Conservation (phyloP, 2,329 filamentous ascomycete genomes). For the Aureobasidium subglaciale region DNA sequence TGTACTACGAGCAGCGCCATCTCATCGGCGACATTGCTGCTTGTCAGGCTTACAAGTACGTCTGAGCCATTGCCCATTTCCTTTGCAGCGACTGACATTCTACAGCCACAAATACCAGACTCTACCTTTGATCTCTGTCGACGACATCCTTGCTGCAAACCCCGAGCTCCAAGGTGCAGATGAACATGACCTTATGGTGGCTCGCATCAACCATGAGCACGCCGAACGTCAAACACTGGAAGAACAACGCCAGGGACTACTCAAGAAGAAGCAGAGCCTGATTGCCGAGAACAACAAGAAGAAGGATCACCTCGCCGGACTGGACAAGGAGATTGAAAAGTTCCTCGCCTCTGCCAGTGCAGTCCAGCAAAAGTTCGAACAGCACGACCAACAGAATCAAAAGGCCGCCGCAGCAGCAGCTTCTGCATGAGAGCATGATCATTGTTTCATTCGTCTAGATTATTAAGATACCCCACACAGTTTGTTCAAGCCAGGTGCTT, state of each 20-base stretch:
- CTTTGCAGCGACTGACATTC: constrained; percentile 8
- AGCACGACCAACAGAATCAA: constrained; percentile 8
- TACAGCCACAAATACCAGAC: constrained; percentile 76
- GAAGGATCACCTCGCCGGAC: constrained; percentile 83
- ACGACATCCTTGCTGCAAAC: constrained; percentile 70
- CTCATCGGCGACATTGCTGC: constrained; percentile 82
- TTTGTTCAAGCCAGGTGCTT: constrained; percentile 16
- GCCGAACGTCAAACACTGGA: constrained; percentile 78
- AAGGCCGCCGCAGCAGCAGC: neutral
- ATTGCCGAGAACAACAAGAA: constrained; percentile 80
- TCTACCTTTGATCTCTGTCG: constrained; percentile 73
- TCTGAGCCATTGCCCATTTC: constrained; percentile 20
- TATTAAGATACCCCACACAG: constrained; percentile 2
- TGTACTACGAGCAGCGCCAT: constrained; percentile 93
- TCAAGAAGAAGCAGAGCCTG: constrained; percentile 59
- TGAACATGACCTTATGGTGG: constrained; percentile 79
- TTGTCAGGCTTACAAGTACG: constrained; percentile 87
- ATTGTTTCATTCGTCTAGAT: constrained; percentile 2
- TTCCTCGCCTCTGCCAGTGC: constrained; percentile 71
- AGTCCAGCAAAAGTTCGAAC: constrained; percentile 18
- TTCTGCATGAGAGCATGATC: neutral
- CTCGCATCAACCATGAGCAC: constrained; percentile 85
- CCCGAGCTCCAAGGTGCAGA: constrained; percentile 66
- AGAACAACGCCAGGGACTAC: constrained; percentile 61
- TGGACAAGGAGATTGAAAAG: constrained; percentile 88